A percentile compares a stretch with the other conserved stretches of the same genome.
Evolutionary conservation across 257 asterid species (phyloP).

Genomic region (Solanum sitiens): DNA sequence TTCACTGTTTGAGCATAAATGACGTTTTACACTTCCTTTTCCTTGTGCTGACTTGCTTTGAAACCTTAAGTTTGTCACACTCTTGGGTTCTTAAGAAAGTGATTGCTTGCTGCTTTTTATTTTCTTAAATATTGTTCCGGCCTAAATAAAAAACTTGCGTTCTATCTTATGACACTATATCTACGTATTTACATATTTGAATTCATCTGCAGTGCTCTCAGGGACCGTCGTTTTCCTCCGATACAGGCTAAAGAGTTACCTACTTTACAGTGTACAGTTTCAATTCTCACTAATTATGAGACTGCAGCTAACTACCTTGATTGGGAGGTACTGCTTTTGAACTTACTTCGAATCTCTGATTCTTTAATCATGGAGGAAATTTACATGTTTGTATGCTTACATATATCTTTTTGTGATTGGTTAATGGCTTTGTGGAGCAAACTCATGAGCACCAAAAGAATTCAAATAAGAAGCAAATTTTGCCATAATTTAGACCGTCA

Average conservation of each 20-base stretch:
- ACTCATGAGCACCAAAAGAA: not conserved
- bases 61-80: not conserved
- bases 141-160: not conserved
- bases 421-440: not conserved
- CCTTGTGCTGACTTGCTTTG: not conserved
- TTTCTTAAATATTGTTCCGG: not conserved
- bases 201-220: constrained; percentile 57
- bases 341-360: not conserved
- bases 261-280: constrained; percentile 85
- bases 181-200: not conserved
- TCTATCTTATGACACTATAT: not conserved
- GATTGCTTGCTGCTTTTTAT: not conserved
- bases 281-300: constrained; percentile 80
- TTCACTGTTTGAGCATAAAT: not conserved
- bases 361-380: not conserved
- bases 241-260: constrained; percentile 92
- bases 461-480: not conserved
- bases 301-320: constrained; percentile 71
- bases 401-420: not conserved
- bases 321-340: constrained; percentile 72
- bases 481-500: not conserved
- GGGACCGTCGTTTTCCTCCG: constrained; percentile 90
- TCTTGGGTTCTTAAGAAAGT: not conserved
- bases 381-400: not conserved
- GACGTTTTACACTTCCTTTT: not conserved